Base-by-base conservation (phyloP, 2,329 filamentous ascomycete species). In the Ascochyta koolunga region DNA sequence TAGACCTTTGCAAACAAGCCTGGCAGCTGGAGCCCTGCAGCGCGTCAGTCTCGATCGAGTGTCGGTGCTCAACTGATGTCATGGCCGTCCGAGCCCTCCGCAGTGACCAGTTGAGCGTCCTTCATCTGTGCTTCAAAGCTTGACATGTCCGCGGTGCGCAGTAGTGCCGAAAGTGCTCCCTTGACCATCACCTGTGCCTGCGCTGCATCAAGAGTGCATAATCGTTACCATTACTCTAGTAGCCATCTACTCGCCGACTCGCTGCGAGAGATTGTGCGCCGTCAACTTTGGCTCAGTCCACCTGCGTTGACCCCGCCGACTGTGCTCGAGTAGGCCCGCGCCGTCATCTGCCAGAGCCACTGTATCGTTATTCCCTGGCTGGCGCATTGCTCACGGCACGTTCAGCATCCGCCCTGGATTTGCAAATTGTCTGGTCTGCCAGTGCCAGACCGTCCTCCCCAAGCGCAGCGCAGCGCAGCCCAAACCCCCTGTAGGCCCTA, bases 401-500 rank as follows among this genome's bases (percentile, higher is more conserved):
- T 42, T 21, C 55, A 55, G 43, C 50, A 50, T 50, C 60, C 41
- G 54, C 58, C 52, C 59, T 59, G 61, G 36, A 59, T 54, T 66
- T 58, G 59, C 56, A 54, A 50, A 44, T 40, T 13, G 6, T 18
- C 39, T 29, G n/a, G n/a, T n/a, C n/a, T n/a, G n/a, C n/a, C n/a
- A n/a, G n/a, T n/a, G 19, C 24, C 39, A 41, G 25, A 29, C 40
- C 40, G n/a, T n/a, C n/a, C 27, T n/a, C 11, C 8, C 22, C 15
- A 22, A 27, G 32, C 43, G 47, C 32, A 44, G 32, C 19, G 45
- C 50, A 31, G 37, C 39, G 25, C 25, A 11, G 46, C 58, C 60
- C 62, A 66, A 64, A 70, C 64, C 66, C 65, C 60, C 63, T 65
- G 59, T 62, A 60, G 50, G 64, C 65, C 67, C 61, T 69, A 65